A percentile compares a stretch with the other conserved stretches of the same genome.
These are phyloP conservation scores for Eucalyptus shirleyi DNA, from an alignment of 345 rosid species.

Conservation along the genomic window DNA sequence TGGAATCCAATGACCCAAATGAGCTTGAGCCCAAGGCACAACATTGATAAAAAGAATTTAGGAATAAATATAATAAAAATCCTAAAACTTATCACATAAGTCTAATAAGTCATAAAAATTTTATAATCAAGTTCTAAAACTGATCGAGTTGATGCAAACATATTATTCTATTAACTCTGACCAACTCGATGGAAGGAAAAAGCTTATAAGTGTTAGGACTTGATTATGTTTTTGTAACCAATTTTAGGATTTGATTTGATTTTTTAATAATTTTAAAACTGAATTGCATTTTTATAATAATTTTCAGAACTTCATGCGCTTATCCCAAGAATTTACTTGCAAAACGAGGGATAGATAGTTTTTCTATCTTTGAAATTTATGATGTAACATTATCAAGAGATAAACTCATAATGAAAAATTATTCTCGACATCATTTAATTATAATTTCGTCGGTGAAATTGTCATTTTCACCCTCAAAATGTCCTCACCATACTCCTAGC, in stretches of 20 bases:
- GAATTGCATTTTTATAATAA: no score
- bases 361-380: not conserved
- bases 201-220: fast-evolving
- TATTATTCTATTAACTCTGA: fast-evolving
- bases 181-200: fast-evolving
- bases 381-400: no score
- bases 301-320: no score
- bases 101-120: fast-evolving
- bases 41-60: not conserved
- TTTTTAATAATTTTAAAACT: fast-evolving
- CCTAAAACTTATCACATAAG: no score
- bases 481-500: not conserved
- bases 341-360: not conserved
- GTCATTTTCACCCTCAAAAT: not conserved
- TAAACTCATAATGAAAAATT: not conserved
- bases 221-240: fast-evolving
- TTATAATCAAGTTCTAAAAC: fast-evolving
- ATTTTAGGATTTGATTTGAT: no score
- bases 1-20: not conserved
- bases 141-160: fast-evolving
- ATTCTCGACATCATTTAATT: not conserved
- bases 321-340: not conserved
- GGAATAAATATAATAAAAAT: fast-evolving
- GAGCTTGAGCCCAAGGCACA: not conserved
- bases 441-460: not conserved